Evolutionary conservation across 2,329 filamentous ascomycete species (phyloP).

Genomic region (Corynespora cassiicola): DNA sequence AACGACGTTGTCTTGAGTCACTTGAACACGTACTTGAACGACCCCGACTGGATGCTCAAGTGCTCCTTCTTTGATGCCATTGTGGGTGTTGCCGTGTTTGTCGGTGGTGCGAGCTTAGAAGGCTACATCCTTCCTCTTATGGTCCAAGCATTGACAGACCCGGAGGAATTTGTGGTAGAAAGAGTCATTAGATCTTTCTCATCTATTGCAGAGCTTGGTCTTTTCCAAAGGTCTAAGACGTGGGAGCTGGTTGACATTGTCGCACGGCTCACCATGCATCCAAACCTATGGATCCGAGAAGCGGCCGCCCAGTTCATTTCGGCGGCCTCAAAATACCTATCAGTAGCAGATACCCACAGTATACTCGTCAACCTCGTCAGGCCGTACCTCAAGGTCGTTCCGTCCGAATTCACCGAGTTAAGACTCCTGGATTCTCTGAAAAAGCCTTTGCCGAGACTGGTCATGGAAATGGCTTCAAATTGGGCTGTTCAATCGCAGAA

Average conservation of each 20-base stretch:
- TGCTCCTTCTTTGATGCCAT: conserved; percentile 97
- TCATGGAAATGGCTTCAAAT: conserved; percentile 83
- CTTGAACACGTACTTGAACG: conserved; percentile 95
- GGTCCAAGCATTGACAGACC: conserved; percentile 91
- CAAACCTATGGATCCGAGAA: conserved; percentile 94
- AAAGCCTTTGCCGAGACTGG: conserved; percentile 76
- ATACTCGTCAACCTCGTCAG: conserved; percentile 80
- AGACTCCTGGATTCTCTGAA: conserved; percentile 82
- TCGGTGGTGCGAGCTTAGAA: conserved; percentile 87
- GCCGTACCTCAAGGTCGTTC: conserved; percentile 79
- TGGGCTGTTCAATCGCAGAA: conserved; percentile 86
- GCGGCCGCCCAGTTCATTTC: conserved; percentile 85
- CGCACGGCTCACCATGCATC: conserved; percentile 87
- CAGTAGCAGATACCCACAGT: conserved; percentile 80
- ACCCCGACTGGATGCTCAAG: conserved; percentile 94
- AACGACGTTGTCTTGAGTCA: conserved; percentile 97
- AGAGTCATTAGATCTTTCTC: conserved; percentile 87
- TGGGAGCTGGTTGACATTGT: conserved; percentile 90
- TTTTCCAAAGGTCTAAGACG: conserved; percentile 82
- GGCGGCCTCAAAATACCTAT: conserved; percentile 76
- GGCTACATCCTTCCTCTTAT: conserved; percentile 96
- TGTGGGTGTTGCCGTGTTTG: conserved; percentile 87
- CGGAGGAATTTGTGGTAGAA: conserved; percentile 93
- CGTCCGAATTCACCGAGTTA: conserved; percentile 74
- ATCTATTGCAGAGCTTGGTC: conserved; percentile 83